These are phyloP conservation scores for Nemania bipapillata DNA, from an alignment of 2,329 filamentous ascomycete species.

Conservation along the genomic window DNA sequence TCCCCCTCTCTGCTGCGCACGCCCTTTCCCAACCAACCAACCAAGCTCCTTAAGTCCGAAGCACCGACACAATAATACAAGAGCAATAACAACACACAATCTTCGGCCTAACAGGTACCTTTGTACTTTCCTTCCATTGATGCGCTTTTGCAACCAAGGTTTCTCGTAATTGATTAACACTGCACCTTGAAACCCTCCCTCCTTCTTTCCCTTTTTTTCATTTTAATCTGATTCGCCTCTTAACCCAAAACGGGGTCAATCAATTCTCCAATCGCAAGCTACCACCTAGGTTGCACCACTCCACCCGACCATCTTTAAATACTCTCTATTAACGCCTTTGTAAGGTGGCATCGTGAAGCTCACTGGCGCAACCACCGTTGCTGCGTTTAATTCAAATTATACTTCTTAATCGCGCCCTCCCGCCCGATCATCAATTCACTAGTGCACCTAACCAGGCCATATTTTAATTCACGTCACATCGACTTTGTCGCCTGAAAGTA, in stretches of 20 bases:
- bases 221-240: conserved; percentile 44
- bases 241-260: conserved; percentile 43
- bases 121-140: conserved; percentile 43
- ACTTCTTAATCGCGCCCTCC: conserved; percentile 3
- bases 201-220: conserved; percentile 26
- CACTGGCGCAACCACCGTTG: conserved; percentile 36
- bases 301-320: conserved; percentile 24
- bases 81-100: conserved; percentile 42
- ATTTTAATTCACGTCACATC: not conserved
- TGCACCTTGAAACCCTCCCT: conserved; percentile 25
- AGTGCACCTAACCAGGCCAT: not conserved
- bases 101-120: conserved; percentile 36
- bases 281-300: conserved; percentile 41
- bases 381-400: conserved; percentile 45
- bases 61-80: conserved; percentile 39
- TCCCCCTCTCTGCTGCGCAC: conserved; percentile 38
- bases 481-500: conserved; percentile 13
- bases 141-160: conserved; percentile 33
- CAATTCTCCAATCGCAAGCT: conserved; percentile 36
- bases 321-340: conserved; percentile 23
- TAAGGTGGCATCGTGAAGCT: conserved; percentile 43
- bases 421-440: not conserved
- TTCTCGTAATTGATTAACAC: conserved; percentile 40
- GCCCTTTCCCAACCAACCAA: conserved; percentile 37
- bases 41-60: conserved; percentile 47